Percentiles rank a stretch among this genome's conserved stretches.
Conservation (phyloP, 2,329 filamentous ascomycete species). For the Didymella arachidicola region DNA sequence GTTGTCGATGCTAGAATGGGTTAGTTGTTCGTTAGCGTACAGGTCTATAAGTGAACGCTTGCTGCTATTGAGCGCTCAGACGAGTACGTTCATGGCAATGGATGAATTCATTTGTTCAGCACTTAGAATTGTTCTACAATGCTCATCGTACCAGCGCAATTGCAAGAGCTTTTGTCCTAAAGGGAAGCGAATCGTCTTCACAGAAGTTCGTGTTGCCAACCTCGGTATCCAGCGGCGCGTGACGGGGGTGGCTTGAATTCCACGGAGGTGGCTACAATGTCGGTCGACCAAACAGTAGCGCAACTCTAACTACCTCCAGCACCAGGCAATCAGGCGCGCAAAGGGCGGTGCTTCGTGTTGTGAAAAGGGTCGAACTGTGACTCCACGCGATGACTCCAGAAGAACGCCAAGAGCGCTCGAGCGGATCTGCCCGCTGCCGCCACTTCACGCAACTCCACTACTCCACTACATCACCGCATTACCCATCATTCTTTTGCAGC, state of each 20-base stretch:
- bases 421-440: slow-evolving; percentile 14
- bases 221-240: background rate
- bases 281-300: too few species aligned
- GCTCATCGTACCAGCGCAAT: too few species aligned
- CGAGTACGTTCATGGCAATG: background rate
- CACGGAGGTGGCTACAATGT: background rate
- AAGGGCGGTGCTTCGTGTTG: slow-evolving; percentile 19
- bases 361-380: slow-evolving; percentile 1
- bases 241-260: background rate
- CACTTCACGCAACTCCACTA: slow-evolving; percentile 15
- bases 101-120: too few species aligned
- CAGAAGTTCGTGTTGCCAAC: background rate
- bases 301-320: background rate
- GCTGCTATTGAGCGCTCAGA: background rate
- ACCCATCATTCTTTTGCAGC: slow-evolving; percentile 8
- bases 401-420: slow-evolving; percentile 7
- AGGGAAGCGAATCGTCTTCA: background rate
- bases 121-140: too few species aligned
- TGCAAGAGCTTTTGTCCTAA: too few species aligned
- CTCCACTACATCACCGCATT: slow-evolving; percentile 8
- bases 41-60: background rate
- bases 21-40: too few species aligned
- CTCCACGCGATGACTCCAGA: slow-evolving; percentile 15
- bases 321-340: background rate
- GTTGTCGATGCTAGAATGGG: too few species aligned